Conservation (phyloP, 2,329 filamentous ascomycete species). For the Colletotrichum lentis region DNA sequence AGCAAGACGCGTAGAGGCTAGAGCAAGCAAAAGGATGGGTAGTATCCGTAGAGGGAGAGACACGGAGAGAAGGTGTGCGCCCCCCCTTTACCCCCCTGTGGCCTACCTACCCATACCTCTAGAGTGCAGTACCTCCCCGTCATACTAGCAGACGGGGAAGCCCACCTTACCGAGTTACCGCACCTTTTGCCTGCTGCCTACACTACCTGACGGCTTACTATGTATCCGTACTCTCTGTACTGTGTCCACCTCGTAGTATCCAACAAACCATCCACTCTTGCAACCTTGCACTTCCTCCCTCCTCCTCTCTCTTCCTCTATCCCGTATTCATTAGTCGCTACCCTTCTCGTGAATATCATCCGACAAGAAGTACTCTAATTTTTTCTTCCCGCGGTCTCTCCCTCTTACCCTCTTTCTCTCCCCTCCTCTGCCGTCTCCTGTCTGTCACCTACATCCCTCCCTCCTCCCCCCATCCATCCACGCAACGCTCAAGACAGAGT, state of each 20-base stretch:
- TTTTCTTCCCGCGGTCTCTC: constrained; percentile 16
- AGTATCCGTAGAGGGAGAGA: no score
- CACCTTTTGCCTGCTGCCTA: neutral
- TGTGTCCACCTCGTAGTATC: constrained; percentile 25
- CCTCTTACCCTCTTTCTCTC: constrained; percentile 32
- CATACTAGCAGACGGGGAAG: constrained; percentile 3
- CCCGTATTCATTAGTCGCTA: constrained; percentile 33
- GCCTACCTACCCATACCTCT: neutral
- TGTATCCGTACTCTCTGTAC: constrained; percentile 25
- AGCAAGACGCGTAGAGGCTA: neutral
- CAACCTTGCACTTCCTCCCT: constrained; percentile 40
- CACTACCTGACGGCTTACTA: constrained; percentile 6
- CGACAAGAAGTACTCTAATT: constrained; percentile 39
- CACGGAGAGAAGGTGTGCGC: neutral
- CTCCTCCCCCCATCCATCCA: constrained; percentile 15
- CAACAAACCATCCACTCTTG: constrained; percentile 33
- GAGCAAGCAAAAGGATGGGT: neutral
- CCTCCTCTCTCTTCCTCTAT: constrained; percentile 19
- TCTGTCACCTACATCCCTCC: constrained; percentile 37
- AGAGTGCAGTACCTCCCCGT: constrained; percentile 4
- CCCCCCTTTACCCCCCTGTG: neutral
- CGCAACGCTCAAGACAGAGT: constrained; percentile 1
- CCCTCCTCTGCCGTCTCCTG: constrained; percentile 37
- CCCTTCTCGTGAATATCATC: constrained; percentile 37
- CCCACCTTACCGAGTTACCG: neutral